Percentiles rank a stretch among this genome's conserved stretches.
phyloP scores from a whole-genome alignment of 352 stramenopile species.

The Elongisporangium senticosum region DNA sequence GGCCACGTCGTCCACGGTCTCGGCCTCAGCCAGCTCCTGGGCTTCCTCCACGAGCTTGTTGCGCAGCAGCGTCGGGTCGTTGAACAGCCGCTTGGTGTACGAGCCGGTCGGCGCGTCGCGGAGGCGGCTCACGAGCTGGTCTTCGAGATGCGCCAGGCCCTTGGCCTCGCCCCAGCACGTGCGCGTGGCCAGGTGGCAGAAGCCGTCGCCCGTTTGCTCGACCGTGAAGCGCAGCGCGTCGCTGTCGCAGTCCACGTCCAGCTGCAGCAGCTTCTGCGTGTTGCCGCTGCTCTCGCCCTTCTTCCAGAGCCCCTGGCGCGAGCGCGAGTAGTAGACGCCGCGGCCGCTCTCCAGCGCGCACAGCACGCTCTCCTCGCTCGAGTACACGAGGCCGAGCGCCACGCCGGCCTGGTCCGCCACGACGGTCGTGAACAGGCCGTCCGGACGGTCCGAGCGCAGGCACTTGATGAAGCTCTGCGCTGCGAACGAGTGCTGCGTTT shows the following conservation, averaged over 20 bases:
- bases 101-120: constrained; percentile 88
- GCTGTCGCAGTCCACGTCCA: constrained; percentile 95
- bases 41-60: constrained; percentile 97
- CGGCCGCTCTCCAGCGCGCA: constrained; percentile 80
- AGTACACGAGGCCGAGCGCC: constrained; percentile 93
- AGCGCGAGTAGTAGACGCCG: constrained; percentile 95
- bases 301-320: constrained; percentile 87
- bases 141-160: constrained; percentile 88
- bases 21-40: constrained; percentile 89
- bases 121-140: constrained; percentile 81
- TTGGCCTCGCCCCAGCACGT: constrained; percentile 91
- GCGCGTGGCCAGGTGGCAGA: constrained; percentile 87
- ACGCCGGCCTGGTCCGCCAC: constrained; percentile 89
- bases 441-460: constrained; percentile 83
- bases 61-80: constrained; percentile 87
- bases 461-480: constrained; percentile 63
- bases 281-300: constrained; percentile 96
- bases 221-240: constrained; percentile 95
- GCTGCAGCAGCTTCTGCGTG: constrained; percentile 88
- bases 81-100: constrained; percentile 96
- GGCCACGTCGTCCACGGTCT: constrained; percentile 84
- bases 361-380: constrained; percentile 89
- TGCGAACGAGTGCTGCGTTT: constrained; percentile 21
- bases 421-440: constrained; percentile 92
- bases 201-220: constrained; percentile 71